Base-by-base conservation (phyloP, 192 early-diverging fungal genomes). In the Rhizoclosmatium globosum region DNA sequence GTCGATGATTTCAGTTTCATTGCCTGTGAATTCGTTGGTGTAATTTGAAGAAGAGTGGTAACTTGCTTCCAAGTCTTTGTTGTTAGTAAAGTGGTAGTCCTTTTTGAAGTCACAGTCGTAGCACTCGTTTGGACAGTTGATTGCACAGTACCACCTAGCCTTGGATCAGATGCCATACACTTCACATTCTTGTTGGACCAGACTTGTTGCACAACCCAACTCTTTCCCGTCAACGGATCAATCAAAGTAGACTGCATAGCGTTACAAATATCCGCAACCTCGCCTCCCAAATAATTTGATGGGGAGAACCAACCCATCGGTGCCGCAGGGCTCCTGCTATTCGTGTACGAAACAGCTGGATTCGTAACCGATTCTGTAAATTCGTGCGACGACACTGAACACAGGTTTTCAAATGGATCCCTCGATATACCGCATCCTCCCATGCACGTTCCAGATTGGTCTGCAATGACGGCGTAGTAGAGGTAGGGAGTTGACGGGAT, bases 181-280 rank as follows among this genome's bases (percentile, higher is more conserved):
- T 53, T 53, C 17, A 0, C 50, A 53, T 53, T 13, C 17, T 53
- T 53, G 17, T 53, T 53, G 17, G 47, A 56, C 69, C 69, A 62
- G 38, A 62, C 21, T 21, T 62, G 60, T 38, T 71, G 69, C 4
- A 71, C 53, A 21, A 56, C 50, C 47, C 53, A 71, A 6, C 13
- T 56, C 13, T 56, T 71, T 6, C 69, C 48, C 47, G 47, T 57
- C 31, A 7, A 23, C 7, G 17, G 2, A 56, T 56, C 69, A 23
- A 19, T 71, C 15, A 57, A 11, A 0, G 6, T 39, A 19, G 11
- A 4, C 23, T 71, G 47, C 2, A 68, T 46, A 7, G 19, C 44
- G 53, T 71, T 71, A 39, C 69, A 71, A 4, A 23, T 71, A 42
- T 71, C 69, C 7, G 44, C 69, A 39, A 81, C 69, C 46, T 81